Base-by-base conservation (phyloP, 257 asterid species). In the Solanum okadae region DNA sequence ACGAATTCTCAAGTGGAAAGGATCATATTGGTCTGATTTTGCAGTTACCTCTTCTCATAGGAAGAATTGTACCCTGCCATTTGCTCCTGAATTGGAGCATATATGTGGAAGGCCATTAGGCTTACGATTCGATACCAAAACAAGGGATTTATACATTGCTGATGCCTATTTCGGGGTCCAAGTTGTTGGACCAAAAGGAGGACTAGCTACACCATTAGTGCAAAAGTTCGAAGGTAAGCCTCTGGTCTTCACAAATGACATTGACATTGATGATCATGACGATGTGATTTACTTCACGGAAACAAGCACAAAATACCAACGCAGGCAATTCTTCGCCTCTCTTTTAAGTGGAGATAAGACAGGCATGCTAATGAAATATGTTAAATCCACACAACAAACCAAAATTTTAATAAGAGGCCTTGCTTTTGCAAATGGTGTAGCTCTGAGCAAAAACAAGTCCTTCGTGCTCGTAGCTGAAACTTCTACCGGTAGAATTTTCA, bases 91-190 rank as follows among this genome's bases (percentile, higher is more conserved):
- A 86, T 86, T 72, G 92, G 96, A 93, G 89, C 94, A 94, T 83
- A 12, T 92, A 82, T 95, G 98, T 33, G 96, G 98, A 34, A 89
- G 98, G 90, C 96, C 96, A 49, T 72, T 95, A 59, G 98, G 98
- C 20, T 91, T 95, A 31, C 81, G 90, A n/a, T 95, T 95, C 85
- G 91, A 93, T 67, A 67, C 44, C 29, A 93, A 86, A 88, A 94
- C 92, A 8, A 93, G 96, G n/a, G 91, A 95, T 35, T 90, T 95
- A 3, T 95, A 95, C 89, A 91, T 93, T 56, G 98, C 96, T 8
- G 98, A 94, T 90, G 95, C 98, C 11, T 95, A 94, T 90, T 88
- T 94, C 42, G 96, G 98, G 38, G 91, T 95, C 86, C 94, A 71
- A 25, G 93, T 92, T 1, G 96, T 95, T 2, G 96, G 96, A n/a